Percentiles rank a stretch among this genome's conserved stretches.
Evolutionary conservation across 2,329 filamentous ascomycete genomes (phyloP).

Genomic region (Penicillium sp.): DNA sequence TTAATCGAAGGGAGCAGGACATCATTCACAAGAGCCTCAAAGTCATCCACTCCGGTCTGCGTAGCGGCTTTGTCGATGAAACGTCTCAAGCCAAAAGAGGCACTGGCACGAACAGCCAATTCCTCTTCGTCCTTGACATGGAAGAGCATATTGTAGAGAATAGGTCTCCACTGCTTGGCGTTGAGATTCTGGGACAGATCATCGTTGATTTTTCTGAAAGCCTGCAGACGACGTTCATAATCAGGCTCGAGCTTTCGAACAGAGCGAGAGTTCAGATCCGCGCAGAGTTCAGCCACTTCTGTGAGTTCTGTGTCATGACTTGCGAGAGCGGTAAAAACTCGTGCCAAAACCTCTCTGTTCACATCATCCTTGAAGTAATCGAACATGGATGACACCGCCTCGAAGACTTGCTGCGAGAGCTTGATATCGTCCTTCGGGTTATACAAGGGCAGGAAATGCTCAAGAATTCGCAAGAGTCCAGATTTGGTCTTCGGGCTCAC

Average conservation of each 20-base stretch:
- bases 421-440: constrained; percentile 59
- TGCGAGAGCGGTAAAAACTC: constrained; percentile 73
- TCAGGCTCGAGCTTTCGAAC: constrained; percentile 77
- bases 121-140: constrained; percentile 87
- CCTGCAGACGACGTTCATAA: constrained; percentile 78
- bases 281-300: constrained; percentile 71
- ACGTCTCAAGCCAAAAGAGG: constrained; percentile 76
- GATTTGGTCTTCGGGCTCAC: constrained; percentile 85
- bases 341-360: constrained; percentile 74
- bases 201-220: constrained; percentile 74
- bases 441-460: constrained; percentile 75
- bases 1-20: constrained; percentile 77
- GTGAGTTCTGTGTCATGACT: constrained; percentile 63
- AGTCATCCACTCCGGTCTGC: constrained; percentile 47
- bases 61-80: constrained; percentile 69
- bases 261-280: constrained; percentile 79
- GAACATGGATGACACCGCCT: constrained; percentile 79
- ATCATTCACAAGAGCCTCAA: constrained; percentile 64
- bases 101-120: constrained; percentile 81
- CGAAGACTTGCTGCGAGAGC: constrained; percentile 69
- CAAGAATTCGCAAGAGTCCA: constrained; percentile 76
- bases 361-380: constrained; percentile 84
- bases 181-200: constrained; percentile 64
- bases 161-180: constrained; percentile 78
- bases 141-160: constrained; percentile 88